Evolutionary conservation across 805 yeast species (phyloP), one percentile per base, ranked within the genome.

Genomic region (Lipomyces yamanashiensis): DNA sequence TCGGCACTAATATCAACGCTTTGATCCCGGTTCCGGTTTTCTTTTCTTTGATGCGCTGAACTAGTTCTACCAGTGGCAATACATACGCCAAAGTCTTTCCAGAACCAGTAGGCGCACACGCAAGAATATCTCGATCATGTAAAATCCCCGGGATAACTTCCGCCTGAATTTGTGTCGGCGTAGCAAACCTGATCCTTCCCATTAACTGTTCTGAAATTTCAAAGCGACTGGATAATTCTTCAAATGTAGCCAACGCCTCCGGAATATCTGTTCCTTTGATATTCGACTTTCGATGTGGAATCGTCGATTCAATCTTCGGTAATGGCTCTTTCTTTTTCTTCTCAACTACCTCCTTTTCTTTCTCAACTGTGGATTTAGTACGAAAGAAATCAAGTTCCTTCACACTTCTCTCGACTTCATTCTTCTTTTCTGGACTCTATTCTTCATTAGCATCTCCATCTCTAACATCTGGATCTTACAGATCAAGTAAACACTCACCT

Each of bases 91-190:
- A 79, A 0, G 99, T 95, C 74, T 95, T 95, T 80, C 99, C 99
- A 4, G 98, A 91, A 71, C 99, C 99, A 0, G 99, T 95, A 53
- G 98, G 98, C 0, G 98, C 98, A 81, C 97, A 90, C 0, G 96
- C 96, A 49, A 95, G 80, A 40, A 95, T 74, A 73, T 93, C 98
- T 63, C 96, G 83, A 36, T 80, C 82, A 58, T 84, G 81, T 58
- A 91, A 77, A 13, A 90, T 77, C 9, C 85, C 79, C 1, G 99
- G 98, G 48, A 95, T 86, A 1, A 92, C 85, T 75, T 95, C 98
- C 66, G 91, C 84, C 77, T 95, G 99, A 71, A 95, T 90, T 2
- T 98, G 87, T 0, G 99, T 93, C 6, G 99, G 98, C 66, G 86
- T 89, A 0, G 86, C 83, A 72, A 92, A 92, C 58, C 86, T 88